Evolutionary conservation across 2,329 filamentous ascomycete genomes (phyloP).

Genomic region (Fonsecaea monophora): DNA sequence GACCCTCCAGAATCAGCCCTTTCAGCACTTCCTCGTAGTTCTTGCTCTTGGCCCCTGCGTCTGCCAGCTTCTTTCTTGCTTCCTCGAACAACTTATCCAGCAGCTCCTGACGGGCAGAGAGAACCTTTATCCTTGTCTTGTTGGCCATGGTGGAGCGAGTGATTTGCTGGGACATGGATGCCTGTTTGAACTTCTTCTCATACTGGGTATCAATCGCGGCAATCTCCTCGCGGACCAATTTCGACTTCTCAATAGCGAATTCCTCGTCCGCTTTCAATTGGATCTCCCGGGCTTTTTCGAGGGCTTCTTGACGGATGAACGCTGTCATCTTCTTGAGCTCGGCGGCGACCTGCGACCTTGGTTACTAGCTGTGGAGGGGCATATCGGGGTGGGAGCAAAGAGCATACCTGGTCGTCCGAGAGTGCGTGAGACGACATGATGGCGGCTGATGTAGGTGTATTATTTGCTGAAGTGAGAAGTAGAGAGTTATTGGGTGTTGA

Average conservation of each 20-base stretch:
- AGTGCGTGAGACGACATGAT: slow-evolving; percentile 96
- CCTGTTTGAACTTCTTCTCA: slow-evolving; percentile 99
- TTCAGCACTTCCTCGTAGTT: slow-evolving; percentile 80
- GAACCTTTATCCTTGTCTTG: slow-evolving; percentile 89
- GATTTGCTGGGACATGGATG: slow-evolving; percentile 98
- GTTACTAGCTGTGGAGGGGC: background rate
- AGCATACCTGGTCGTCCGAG: slow-evolving; percentile 90
- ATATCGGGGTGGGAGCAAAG: slow-evolving; percentile 1
- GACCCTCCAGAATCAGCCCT: slow-evolving; percentile 83
- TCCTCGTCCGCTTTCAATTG: slow-evolving; percentile 98
- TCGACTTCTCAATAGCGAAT: slow-evolving; percentile 98
- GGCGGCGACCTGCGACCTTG: slow-evolving; percentile 75
- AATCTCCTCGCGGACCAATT: slow-evolving; percentile 95
- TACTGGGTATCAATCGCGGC: slow-evolving; percentile 89
- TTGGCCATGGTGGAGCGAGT: slow-evolving; percentile 95
- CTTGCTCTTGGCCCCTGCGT: slow-evolving; percentile 69
- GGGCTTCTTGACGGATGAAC: slow-evolving; percentile 98
- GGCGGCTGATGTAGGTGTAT: slow-evolving; percentile 45
- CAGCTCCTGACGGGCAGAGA: slow-evolving; percentile 85
- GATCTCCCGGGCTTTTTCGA: slow-evolving; percentile 96
- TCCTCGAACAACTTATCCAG: slow-evolving; percentile 88
- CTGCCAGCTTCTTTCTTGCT: slow-evolving; percentile 73
- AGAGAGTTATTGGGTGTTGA: background rate
- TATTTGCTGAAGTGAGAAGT: slow-evolving; percentile 25
- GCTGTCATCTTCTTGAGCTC: slow-evolving; percentile 99